Conservation (phyloP, 2,329 filamentous ascomycete genomes). For the Paecilomyces dactylethromorphus region DNA sequence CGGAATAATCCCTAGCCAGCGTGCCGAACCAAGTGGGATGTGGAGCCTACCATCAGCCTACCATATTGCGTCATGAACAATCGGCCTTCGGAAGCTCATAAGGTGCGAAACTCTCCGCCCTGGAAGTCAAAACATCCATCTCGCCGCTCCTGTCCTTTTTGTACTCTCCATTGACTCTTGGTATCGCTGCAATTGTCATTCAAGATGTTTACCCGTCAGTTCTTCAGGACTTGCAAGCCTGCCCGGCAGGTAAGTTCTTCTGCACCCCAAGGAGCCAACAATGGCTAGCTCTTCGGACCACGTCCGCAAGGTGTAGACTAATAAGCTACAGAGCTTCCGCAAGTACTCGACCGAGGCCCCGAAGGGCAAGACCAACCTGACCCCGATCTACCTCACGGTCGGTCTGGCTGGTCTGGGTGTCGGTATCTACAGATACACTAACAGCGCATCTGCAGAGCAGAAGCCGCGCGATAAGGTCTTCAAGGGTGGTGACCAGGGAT, state of each 20-base stretch:
- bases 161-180: conserved; percentile 1
- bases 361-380: conserved; percentile 47
- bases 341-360: conserved; percentile 64
- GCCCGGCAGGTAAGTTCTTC: conserved; percentile 53
- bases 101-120: conserved; percentile 6
- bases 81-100: conserved; percentile 11
- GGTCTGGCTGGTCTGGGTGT: conserved; percentile 42
- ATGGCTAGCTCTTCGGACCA: neutral
- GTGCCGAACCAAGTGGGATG: neutral
- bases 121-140: neutral
- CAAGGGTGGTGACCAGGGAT: conserved; percentile 84
- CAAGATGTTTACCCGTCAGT: conserved; percentile 63
- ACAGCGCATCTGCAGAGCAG: conserved; percentile 18
- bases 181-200: conserved; percentile 8
- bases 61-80: conserved; percentile 25
- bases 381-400: conserved; percentile 48
- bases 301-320: conserved; percentile 1
- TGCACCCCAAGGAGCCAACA: conserved; percentile 2
- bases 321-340: conserved; percentile 50
- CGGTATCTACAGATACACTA: conserved; percentile 49
- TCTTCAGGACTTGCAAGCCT: conserved; percentile 58
- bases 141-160: conserved; percentile 1
- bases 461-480: conserved; percentile 50
- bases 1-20: neutral
- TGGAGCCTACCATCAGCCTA: neutral